Evolutionary conservation across 192 early-diverging fungal species (phyloP).

Genomic region (Coemansia reversa): DNA sequence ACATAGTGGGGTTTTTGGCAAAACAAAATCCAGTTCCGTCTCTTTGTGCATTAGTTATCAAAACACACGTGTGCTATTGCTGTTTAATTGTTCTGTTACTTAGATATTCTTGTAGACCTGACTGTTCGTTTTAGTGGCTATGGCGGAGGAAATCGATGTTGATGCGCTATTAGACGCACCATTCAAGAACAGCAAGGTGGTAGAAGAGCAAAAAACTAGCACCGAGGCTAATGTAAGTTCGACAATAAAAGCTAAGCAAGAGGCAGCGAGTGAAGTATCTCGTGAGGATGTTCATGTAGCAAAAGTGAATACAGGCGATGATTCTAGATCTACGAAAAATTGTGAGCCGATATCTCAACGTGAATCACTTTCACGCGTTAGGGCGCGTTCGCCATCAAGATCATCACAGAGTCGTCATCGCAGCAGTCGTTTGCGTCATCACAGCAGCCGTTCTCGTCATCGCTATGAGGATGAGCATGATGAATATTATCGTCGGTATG

Average conservation of each 20-base stretch:
- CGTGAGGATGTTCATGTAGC: slow-evolving; percentile 26
- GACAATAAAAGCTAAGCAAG: slow-evolving; percentile 18
- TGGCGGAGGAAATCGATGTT: slow-evolving; percentile 32
- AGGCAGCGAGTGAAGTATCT: slow-evolving; percentile 12
- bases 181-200: slow-evolving; percentile 26
- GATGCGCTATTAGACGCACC: slow-evolving; percentile 41
- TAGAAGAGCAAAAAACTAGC: slow-evolving; percentile 15
- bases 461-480: slow-evolving; percentile 5
- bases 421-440: slow-evolving; percentile 15
- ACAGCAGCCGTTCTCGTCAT: slow-evolving; percentile 16
- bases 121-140: background rate
- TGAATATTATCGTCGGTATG: slow-evolving; percentile 17
- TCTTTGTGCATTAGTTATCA: too few species aligned
- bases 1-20: too few species aligned
- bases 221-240: slow-evolving; percentile 4
- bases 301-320: background rate
- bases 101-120: background rate
- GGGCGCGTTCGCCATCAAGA: slow-evolving; percentile 10
- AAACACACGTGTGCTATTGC: background rate
- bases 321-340: background rate
- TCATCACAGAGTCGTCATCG: slow-evolving; percentile 13
- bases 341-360: background rate
- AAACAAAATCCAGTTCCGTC: too few species aligned
- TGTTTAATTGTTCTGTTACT: slow-evolving; percentile 2
- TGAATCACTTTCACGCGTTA: too few species aligned